Base-by-base conservation (phyloP, 805 yeast species). In the Komagataella kurtzmanii region DNA sequence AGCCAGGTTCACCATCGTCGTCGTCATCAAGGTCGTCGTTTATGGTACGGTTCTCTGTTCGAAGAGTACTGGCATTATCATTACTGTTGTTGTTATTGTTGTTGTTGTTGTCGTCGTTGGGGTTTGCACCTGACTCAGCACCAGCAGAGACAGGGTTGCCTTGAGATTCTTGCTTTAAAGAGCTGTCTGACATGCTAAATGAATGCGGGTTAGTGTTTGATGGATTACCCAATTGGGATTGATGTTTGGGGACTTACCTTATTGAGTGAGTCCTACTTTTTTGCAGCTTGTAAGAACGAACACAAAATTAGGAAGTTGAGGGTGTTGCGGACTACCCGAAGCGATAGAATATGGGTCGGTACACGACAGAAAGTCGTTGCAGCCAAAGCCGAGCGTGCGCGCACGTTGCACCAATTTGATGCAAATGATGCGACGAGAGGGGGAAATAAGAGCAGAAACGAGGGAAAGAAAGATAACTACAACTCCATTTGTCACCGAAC, bases 1-100 rank as follows among this genome's bases (percentile, higher is more conserved):
- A 69, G 8, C 71, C 61, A 44, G 69, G 63, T 56, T 70, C 74
- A 53, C 74, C 79, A 51, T 76, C 81, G 54, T 77, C 81, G 53
- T 76, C 81, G 49, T 76, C 81, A 49, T 76, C 80, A 46, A 57
- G 58, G 48, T 57, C 66, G 44, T 50, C 55, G 10, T 44, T 36
- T 51, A 18, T 49, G 18, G 8, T 48, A 12, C 24, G 40, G 24
- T 40, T 47, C 49, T 49, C 53, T 53, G 12, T 17, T 23, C 40
- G 40, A 30, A 8, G 12, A 14, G 40, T 10, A 14, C n/a, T 14
- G 14, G 40, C 40, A 30, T 30, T 30, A 30, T 30, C 14, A 30
- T 30, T 30, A 12, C 14, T 30, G 40, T 30, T 30, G 40, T 30
- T 30, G 40, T 30, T 30, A 12, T 30, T 30, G 40, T 30, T 30